Base-by-base conservation (phyloP, 2,329 filamentous ascomycete species). In the Bertia moriformis region DNA sequence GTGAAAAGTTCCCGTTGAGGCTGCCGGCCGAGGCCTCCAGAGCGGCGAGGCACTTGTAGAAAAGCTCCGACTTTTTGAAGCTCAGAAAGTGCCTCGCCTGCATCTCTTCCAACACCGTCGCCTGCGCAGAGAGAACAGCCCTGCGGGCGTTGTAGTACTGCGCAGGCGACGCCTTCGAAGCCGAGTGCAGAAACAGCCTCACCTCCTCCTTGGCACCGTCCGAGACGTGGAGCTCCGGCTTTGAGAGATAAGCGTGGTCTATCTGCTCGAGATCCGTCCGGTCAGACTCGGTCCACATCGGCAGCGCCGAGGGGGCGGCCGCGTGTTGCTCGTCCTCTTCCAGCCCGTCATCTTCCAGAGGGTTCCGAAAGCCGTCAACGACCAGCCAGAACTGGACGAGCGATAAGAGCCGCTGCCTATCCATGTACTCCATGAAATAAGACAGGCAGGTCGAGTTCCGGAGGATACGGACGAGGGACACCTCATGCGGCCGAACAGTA, bases 341-440 rank as follows among this genome's bases (percentile, higher is more conserved):
- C 15, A 79, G 78, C 27, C 80, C 79, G 49, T 84, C 81, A 45
- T 89, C 84, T 58, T 98, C 91, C 3, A 98, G 64, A 0, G 91
- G 91, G 49, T 93, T 94, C 32, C 91, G 82, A 49, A 96, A 86
- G 0, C 91, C 89, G 59, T 96, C 91, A 4, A 96, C 91, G 3
- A 96, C 91, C 30, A 98, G 78, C 87, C 89, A 98, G 57, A 96
- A 98, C 51, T 98, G 91, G 4, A 98, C 88, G 37, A 95, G 64
- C 13, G 83, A 73, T 80, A 95, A 89, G 18, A 89, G 67, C n/a
- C 73, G 71, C 53, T 88, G 83, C 32, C 91, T 78, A 55, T 98
- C 91, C 91, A 98, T 98, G 51, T 87, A 96, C 55, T 98, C 91
- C 91, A 98, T 98, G 61, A 98, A 96, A 55, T 94, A 96, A 2